Evolutionary conservation across 169 alveolate species (phyloP).

Genomic region (Plasmodium inui): DNA sequence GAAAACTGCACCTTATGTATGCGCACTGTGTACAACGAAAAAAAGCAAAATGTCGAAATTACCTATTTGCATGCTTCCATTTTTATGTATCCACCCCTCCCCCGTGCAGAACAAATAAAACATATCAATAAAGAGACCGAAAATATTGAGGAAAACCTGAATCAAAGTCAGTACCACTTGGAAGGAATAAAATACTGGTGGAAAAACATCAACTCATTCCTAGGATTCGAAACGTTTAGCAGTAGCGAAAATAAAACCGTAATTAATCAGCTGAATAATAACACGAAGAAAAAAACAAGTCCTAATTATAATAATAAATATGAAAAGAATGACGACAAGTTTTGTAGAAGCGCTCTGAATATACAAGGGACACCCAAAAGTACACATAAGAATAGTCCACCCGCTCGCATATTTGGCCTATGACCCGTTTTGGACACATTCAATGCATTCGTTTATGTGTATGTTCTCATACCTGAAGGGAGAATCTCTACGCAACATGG

Average conservation of each 20-base stretch:
- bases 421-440: not conserved
- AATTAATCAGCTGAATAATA: constrained; percentile 9
- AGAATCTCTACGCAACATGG: not conserved
- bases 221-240: constrained; percentile 38
- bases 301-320: constrained; percentile 26
- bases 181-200: constrained; percentile 75
- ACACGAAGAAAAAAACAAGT: constrained; percentile 4
- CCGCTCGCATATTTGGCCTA: not conserved
- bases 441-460: not conserved
- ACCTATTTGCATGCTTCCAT: not conserved
- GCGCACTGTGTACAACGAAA: not conserved
- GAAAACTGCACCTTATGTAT: not conserved
- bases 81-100: not conserved
- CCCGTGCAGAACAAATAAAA: constrained; percentile 67
- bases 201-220: constrained; percentile 61
- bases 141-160: constrained; percentile 41
- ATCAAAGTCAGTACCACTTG: constrained; percentile 70
- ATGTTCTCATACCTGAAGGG: not conserved
- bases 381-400: not conserved
- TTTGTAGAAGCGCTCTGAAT: constrained; percentile 2
- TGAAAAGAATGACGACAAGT: constrained; percentile 1
- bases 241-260: constrained; percentile 46
- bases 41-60: not conserved
- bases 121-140: constrained; percentile 68
- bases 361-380: constrained; percentile 11